A percentile compares a stretch with the other conserved stretches of the same genome.
Evolutionary conservation across 2,329 filamentous ascomycete genomes (phyloP).

Genomic region (Elsinoe fawcettii): DNA sequence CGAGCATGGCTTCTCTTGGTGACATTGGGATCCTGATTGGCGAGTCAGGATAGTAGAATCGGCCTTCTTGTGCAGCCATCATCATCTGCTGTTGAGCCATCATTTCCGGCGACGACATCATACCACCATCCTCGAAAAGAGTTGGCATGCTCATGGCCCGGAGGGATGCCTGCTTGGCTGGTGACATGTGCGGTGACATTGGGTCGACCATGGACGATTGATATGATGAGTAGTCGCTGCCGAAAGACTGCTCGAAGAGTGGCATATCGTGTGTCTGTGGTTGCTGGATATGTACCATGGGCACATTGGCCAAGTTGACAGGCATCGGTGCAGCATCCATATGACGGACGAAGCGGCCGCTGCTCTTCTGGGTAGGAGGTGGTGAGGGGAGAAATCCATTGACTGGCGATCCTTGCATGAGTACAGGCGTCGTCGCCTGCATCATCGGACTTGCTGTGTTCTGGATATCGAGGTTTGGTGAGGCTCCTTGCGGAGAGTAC

Average conservation of each 20-base stretch:
- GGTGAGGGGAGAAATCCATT: slow-evolving; percentile 47
- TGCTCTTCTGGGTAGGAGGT: slow-evolving; percentile 25
- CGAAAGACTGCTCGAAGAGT: slow-evolving; percentile 23
- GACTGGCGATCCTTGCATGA: slow-evolving; percentile 17
- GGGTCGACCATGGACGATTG: slow-evolving; percentile 43
- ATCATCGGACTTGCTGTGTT: slow-evolving; percentile 18
- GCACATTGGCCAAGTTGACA: slow-evolving; percentile 42
- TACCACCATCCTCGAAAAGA: slow-evolving; percentile 28
- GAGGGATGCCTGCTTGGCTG: slow-evolving; percentile 30
- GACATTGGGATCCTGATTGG: slow-evolving; percentile 22
- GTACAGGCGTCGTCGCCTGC: slow-evolving; percentile 10
- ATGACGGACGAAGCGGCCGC: slow-evolving; percentile 7
- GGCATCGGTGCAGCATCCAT: slow-evolving; percentile 15
- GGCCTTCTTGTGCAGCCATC: slow-evolving; percentile 11
- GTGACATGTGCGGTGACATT: slow-evolving; percentile 36
- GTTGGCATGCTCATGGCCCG: slow-evolving; percentile 29
- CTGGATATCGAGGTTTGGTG: slow-evolving; percentile 46
- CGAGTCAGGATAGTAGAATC: slow-evolving; percentile 19
- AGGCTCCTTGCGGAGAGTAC: slow-evolving; percentile 27
- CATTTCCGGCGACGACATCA: slow-evolving; percentile 29
- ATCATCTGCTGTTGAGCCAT: slow-evolving; percentile 18
- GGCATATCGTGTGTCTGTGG: slow-evolving; percentile 26
- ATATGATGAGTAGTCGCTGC: slow-evolving; percentile 36
- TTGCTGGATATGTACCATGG: slow-evolving; percentile 39
- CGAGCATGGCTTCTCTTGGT: slow-evolving; percentile 37